These are phyloP conservation scores for Talinum fruticosum DNA, from an alignment of 148 eudicot species.

Conservation along the genomic window DNA sequence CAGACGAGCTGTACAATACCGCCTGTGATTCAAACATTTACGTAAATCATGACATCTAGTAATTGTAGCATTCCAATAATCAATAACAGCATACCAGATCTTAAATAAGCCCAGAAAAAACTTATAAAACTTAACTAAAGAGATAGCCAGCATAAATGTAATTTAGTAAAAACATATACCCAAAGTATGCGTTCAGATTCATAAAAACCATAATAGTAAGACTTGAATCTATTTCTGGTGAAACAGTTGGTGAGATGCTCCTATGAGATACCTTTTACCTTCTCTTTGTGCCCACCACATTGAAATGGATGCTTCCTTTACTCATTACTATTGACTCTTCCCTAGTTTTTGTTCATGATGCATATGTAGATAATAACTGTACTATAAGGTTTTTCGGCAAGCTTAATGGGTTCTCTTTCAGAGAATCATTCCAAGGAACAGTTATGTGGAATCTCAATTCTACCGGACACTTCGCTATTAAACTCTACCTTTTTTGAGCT, in stretches of 20 bases:
- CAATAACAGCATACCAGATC: neutral
- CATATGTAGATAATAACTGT: no score
- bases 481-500: neutral
- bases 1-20: constrained; percentile 90
- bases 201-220: neutral
- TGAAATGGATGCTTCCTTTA: neutral
- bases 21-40: constrained; percentile 25
- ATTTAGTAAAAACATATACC: neutral
- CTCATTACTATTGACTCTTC: neutral
- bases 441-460: neutral
- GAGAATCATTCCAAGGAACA: neutral
- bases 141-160: neutral
- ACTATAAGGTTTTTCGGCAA: neutral
- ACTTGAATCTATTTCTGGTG: neutral
- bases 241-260: neutral
- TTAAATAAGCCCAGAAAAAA: neutral
- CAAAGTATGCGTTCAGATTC: neutral
- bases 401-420: neutral
- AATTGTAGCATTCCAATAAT: neutral
- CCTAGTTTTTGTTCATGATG: no score
- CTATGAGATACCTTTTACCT: neutral
- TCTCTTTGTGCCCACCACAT: neutral
- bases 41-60: neutral
- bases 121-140: neutral
- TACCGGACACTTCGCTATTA: neutral